These are phyloP conservation scores for Macroventuria anomochaeta DNA, from an alignment of 2,329 filamentous ascomycete genomes.

Conservation along the genomic window DNA sequence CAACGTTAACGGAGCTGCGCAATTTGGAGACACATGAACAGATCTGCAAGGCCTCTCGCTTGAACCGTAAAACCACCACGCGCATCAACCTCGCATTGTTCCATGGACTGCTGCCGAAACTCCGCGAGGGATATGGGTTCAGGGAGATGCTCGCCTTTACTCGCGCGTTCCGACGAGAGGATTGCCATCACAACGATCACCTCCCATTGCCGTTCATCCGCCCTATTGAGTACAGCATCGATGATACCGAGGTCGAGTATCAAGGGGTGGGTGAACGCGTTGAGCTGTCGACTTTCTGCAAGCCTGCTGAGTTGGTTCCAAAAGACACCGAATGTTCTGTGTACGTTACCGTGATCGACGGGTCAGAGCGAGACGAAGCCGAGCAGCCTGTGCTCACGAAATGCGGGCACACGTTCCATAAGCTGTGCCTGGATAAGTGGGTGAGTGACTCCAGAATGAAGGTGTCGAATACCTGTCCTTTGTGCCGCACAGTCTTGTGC, in stretches of 20 bases:
- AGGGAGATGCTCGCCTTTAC: conserved; percentile 1
- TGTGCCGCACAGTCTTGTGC: conserved; percentile 14
- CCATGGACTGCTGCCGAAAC: neutral
- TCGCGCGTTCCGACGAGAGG: neutral
- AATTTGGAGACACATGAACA: neutral
- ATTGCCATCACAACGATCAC: neutral
- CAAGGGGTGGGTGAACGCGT: neutral
- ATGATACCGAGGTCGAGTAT: conserved; percentile 8
- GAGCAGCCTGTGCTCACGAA: neutral
- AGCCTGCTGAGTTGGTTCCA: neutral
- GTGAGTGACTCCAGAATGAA: conserved; percentile 14
- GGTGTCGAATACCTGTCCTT: conserved; percentile 11
- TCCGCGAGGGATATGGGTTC: neutral
- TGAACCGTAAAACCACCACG: neutral
- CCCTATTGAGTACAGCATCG: neutral
- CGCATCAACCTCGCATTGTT: neutral
- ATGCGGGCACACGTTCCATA: conserved; percentile 11
- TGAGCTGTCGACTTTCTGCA: neutral
- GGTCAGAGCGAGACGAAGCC: neutral
- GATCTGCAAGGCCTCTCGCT: neutral
- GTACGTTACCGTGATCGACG: neutral
- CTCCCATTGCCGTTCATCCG: neutral
- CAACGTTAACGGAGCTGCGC: neutral
- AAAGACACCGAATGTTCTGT: neutral
- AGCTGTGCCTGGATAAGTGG: conserved; percentile 6